Conservation (phyloP, 257 asterid species). For the Solanum raphanifolium region DNA sequence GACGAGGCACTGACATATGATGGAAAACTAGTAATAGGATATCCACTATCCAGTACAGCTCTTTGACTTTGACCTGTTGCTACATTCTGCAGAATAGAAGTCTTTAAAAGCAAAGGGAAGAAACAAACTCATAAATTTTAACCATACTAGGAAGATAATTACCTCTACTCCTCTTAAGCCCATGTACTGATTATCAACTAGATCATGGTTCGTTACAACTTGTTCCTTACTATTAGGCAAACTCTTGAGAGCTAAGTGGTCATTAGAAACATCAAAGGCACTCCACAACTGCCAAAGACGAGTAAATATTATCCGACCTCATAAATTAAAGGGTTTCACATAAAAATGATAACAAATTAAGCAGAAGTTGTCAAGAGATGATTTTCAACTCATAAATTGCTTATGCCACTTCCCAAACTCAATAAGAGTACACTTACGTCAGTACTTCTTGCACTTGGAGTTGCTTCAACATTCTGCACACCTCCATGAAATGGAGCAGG, state of each 20-base stretch:
- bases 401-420: neutral
- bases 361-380: neutral
- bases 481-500: constrained; percentile 7
- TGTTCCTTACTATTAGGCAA: constrained; percentile 17
- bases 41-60: constrained; percentile 19
- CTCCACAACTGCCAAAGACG: constrained; percentile 50
- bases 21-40: constrained; percentile 20
- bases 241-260: constrained; percentile 14
- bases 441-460: constrained; percentile 7
- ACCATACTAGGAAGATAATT: constrained; percentile 9
- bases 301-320: neutral
- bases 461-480: constrained; percentile 3
- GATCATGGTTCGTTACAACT: constrained; percentile 18
- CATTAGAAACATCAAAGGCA: constrained; percentile 42
- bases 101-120: constrained; percentile 10
- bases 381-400: neutral
- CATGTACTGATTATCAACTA: constrained; percentile 27
- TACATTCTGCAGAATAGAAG: constrained; percentile 28
- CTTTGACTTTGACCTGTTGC: constrained; percentile 17
- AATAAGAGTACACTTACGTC: constrained; percentile 6
- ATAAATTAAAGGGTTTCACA: neutral
- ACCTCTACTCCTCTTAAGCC: constrained; percentile 40
- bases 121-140: constrained; percentile 3
- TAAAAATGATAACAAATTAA: neutral
- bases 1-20: constrained; percentile 21